These are phyloP conservation scores for Trifolium pratense DNA, from an alignment of 306 rosid genomes.

Conservation along the genomic window DNA sequence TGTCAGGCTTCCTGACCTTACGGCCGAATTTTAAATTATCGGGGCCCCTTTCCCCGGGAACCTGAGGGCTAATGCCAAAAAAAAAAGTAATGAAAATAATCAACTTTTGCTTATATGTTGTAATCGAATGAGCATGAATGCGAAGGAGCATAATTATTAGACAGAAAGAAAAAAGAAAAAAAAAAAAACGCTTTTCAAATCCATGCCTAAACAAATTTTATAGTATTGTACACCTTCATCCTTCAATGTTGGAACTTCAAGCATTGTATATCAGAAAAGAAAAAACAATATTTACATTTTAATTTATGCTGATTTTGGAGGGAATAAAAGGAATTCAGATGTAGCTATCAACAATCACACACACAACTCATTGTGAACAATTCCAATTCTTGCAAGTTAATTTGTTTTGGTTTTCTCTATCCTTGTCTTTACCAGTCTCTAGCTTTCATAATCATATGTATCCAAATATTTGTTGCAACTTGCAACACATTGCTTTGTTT, in stretches of 20 bases:
- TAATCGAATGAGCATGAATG: too few species aligned
- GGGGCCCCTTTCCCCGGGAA: too few species aligned
- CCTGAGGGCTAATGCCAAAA: too few species aligned
- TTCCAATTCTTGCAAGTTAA: neutral
- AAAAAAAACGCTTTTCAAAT: too few species aligned
- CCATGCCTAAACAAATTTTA: too few species aligned
- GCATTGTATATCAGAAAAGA: neutral
- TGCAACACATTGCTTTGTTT: constrained; percentile 14
- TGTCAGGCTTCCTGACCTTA: too few species aligned
- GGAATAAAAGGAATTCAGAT: neutral
- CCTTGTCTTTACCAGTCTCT: constrained; percentile 9
- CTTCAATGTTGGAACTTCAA: neutral
- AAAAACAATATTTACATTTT: neutral
- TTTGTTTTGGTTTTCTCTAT: constrained; percentile 5
- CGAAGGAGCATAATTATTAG: too few species aligned
- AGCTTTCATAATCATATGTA: constrained; percentile 12
- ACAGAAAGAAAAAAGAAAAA: too few species aligned
- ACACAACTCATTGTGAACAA: neutral
- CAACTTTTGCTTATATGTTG: too few species aligned
- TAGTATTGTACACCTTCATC: neutral
- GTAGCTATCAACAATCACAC: neutral
- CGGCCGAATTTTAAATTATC: too few species aligned
- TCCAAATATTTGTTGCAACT: constrained; percentile 12
- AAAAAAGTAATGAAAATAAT: too few species aligned
- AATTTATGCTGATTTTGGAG: neutral